A percentile compares a stretch with the other conserved stretches of the same genome.
Evolutionary conservation across 2,329 filamentous ascomycete species (phyloP).

Genomic region (Penicillium sp.): DNA sequence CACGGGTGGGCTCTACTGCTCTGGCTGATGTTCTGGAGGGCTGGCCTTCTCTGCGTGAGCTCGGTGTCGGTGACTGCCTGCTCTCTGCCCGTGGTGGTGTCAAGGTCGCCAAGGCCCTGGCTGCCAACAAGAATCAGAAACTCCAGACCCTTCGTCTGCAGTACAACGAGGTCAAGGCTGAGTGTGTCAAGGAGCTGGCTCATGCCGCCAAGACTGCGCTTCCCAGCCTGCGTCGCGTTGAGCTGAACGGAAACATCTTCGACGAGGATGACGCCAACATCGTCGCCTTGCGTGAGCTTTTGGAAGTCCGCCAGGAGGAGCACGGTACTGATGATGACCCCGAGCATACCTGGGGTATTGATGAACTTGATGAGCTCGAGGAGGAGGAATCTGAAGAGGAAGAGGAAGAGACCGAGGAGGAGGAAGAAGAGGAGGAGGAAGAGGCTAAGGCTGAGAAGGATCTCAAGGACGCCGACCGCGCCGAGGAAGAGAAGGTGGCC

Average conservation of each 20-base stretch:
- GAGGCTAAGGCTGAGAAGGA: conserved; percentile 60
- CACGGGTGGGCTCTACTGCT: conserved; percentile 71
- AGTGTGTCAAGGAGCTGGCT: conserved; percentile 69
- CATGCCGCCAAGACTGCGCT: conserved; percentile 66
- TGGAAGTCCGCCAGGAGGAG: conserved; percentile 76
- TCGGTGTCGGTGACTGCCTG: conserved; percentile 86
- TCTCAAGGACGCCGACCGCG: conserved; percentile 62
- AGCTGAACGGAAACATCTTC: conserved; percentile 96
- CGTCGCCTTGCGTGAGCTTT: conserved; percentile 64
- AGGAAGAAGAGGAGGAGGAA: conserved; percentile 65
- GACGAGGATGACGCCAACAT: conserved; percentile 77
- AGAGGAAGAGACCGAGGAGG: conserved; percentile 66
- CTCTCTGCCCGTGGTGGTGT: conserved; percentile 74
- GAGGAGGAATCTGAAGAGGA: conserved; percentile 68
- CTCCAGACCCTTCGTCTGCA: conserved; percentile 80
- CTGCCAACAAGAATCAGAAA: conserved; percentile 71
- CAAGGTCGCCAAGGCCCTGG: conserved; percentile 69
- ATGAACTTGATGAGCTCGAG: conserved; percentile 82
- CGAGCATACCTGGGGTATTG: conserved; percentile 81
- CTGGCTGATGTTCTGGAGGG: conserved; percentile 70
- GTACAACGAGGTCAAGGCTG: conserved; percentile 88
- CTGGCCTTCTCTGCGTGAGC: conserved; percentile 75
- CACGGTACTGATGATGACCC: conserved; percentile 59
- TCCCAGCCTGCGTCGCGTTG: conserved; percentile 76
- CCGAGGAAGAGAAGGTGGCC: conserved; percentile 61